Conservation (phyloP, 108 stramenopile species). For the Nitzschia inconspicua region DNA sequence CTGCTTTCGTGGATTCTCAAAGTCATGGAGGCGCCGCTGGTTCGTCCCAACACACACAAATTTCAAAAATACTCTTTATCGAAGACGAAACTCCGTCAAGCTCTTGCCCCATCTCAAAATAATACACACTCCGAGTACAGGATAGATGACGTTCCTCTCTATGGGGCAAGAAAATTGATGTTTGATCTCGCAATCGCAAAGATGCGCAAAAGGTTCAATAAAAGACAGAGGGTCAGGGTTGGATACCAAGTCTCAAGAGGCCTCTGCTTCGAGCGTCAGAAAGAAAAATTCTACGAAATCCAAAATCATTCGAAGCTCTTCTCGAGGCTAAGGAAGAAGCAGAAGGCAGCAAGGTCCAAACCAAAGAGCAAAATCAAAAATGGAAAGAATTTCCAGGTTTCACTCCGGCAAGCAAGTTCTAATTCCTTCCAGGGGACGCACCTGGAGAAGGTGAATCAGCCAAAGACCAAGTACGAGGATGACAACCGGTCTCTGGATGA, state of each 20-base stretch:
- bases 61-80: no score
- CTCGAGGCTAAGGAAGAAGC: slow-evolving; percentile 8
- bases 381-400: no score
- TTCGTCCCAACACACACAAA: no score
- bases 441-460: background rate
- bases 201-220: background rate
- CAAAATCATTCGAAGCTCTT: slow-evolving; percentile 13
- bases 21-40: no score
- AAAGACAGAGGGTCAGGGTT: background rate
- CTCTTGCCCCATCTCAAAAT: no score
- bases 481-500: background rate
- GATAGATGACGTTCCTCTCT: no score
- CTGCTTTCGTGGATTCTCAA: no score
- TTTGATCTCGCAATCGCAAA: slow-evolving; percentile 15
- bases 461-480: background rate
- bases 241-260: background rate
- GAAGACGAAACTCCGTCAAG: no score
- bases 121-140: no score
- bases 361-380: background rate
- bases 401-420: no score
- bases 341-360: no score
- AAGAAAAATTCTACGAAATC: background rate
- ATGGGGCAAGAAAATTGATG: background rate
- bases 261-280: background rate
- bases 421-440: background rate